phyloP scores from a whole-genome alignment of 1,139 yeast genomes.

The Geotrichum klebahnii region DNA sequence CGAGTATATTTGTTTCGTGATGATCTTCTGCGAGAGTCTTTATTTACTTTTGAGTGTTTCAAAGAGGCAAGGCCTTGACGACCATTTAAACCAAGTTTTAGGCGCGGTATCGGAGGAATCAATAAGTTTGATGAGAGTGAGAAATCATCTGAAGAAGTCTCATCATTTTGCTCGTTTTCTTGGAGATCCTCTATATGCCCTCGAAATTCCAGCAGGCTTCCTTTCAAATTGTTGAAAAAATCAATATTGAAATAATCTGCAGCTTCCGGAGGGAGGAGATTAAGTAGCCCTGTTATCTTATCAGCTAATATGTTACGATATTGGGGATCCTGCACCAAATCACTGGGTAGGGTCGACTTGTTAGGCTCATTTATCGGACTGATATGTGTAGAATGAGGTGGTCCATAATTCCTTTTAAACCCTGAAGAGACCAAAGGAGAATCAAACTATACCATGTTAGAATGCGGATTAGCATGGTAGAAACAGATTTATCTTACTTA shows the following conservation, averaged over 20 bases:
- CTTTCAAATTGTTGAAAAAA: neutral
- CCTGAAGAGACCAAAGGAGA: neutral
- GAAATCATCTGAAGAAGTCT: neutral
- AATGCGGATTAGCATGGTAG: neutral
- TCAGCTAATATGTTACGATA: neutral
- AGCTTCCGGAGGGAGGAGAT: neutral
- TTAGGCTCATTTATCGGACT: no score
- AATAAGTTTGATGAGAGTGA: neutral
- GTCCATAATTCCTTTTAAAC: neutral
- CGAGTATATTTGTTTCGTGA: neutral
- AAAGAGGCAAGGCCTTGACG: neutral
- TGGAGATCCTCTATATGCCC: neutral
- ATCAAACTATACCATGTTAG: slow-evolving; percentile 5
- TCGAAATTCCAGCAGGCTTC: neutral
- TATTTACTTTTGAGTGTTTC: no score
- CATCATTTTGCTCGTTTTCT: neutral
- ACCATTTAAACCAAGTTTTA: neutral
- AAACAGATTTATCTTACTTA: neutral
- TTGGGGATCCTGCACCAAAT: neutral
- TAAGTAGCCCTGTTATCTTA: neutral
- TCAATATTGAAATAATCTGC: neutral
- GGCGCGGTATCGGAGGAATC: slow-evolving; percentile 3
- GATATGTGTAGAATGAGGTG: neutral
- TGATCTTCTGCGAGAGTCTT: no score
- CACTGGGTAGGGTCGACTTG: neutral